Base-by-base conservation (phyloP, 768 basidiomycete genomes). In the Termitomyces sp. region DNA sequence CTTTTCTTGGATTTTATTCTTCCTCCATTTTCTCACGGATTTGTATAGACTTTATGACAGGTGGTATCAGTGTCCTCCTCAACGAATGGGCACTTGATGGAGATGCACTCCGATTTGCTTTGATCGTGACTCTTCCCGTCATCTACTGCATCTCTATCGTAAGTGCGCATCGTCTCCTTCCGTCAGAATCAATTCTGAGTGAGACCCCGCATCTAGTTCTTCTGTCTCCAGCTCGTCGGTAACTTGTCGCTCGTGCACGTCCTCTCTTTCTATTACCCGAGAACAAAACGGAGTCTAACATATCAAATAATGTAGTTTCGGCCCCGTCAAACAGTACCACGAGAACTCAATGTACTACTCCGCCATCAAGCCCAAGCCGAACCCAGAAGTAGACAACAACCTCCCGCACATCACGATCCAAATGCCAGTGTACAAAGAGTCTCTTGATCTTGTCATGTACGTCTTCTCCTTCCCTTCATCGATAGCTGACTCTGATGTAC, bases 401-500 rank as follows among this genome's bases (percentile, higher is more conserved):
- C 79, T 92, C 7, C 91, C 90, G 2, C 90, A 91, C 68, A 82
- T 92, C 56, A 88, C 89, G 3, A 85, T 95, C 60, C 86, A 94
- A 70, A 81, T 93, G 74, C 92, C 93, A 0, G 92, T 94, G 32
- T 95, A 94, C 78, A 95, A 94, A 70, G 91, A 92, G 69, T 87
- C 84, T 63, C 73, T 92, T 38, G 83, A 86, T 42, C 74, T 86
- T 67, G 88, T 87, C 0, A 92, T 92, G 88, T 90, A 63, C 67
- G 86, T 75, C 54, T 38, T 8, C 49, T 34, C 47, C 29, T 54
- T 42, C 25, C 40, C 14, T 9, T 42, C 38, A 5, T 25, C 31
- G 7, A 49, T 34, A 2, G 9, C 6, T 40, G 10, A n/a, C 34
- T 5, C n/a, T 5, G n/a, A 49, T 55, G 64, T 67, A 48, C 64